A percentile compares a stretch with the other conserved stretches of the same genome.
These are phyloP conservation scores for Choiromyces venosus DNA, from an alignment of 495 filamentous ascomycete genomes.

Conservation along the genomic window DNA sequence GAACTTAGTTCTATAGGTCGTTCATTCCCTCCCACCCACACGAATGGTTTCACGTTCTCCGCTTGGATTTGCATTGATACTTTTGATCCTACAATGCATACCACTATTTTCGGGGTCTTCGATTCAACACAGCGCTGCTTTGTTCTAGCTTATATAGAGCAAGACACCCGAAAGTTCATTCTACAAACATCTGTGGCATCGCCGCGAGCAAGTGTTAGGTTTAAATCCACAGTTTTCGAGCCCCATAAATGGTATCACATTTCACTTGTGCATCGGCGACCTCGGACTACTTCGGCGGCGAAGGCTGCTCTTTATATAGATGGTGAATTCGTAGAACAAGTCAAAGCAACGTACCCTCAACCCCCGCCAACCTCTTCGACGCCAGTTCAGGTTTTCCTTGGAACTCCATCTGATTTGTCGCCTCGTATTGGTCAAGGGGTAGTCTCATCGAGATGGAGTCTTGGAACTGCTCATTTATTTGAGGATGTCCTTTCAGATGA, in stretches of 20 bases:
- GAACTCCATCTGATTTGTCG: slow-evolving; percentile 86
- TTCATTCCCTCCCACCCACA: slow-evolving; percentile 68
- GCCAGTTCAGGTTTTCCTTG: slow-evolving; percentile 83
- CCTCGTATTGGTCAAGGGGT: slow-evolving; percentile 70
- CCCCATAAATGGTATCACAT: slow-evolving; percentile 85
- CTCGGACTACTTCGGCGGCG: slow-evolving; percentile 62
- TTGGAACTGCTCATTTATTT: slow-evolving; percentile 82
- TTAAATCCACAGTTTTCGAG: slow-evolving; percentile 73
- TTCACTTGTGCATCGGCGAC: slow-evolving; percentile 72
- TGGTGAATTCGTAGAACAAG: slow-evolving; percentile 87
- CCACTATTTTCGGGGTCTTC: slow-evolving; percentile 92
- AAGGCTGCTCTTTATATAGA: slow-evolving; percentile 86
- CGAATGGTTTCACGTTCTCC: slow-evolving; percentile 77
- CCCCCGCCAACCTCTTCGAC: slow-evolving; percentile 59
- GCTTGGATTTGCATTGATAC: slow-evolving; percentile 81
- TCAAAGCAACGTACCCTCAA: slow-evolving; percentile 79
- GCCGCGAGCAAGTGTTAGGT: slow-evolving; percentile 79
- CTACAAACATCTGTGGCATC: slow-evolving; percentile 91
- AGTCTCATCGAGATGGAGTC: slow-evolving; percentile 73
- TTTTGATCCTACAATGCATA: slow-evolving; percentile 80
- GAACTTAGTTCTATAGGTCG: slow-evolving; percentile 78
- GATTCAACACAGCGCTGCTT: slow-evolving; percentile 92
- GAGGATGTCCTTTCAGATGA: slow-evolving; percentile 86
- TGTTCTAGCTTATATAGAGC: slow-evolving; percentile 85
- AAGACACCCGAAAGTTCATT: slow-evolving; percentile 91